Evolutionary conservation across 208 protist species (phyloP).

Genomic region (Acanthamoeba divionensis): DNA sequence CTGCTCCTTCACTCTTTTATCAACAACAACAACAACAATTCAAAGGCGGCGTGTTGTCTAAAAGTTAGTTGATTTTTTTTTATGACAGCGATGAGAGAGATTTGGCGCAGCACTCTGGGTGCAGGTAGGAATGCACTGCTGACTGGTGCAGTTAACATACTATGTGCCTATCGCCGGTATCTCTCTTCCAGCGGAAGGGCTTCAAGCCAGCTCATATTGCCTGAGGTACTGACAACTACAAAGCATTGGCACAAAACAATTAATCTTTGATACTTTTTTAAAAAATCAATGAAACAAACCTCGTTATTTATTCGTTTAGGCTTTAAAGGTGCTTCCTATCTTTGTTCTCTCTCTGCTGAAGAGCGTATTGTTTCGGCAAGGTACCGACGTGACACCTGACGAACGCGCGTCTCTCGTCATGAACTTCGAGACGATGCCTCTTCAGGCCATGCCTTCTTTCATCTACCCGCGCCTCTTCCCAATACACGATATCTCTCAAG

Average conservation of each 20-base stretch:
- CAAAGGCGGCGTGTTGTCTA: not conserved
- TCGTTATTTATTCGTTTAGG: too few species aligned
- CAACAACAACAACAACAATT: too few species aligned
- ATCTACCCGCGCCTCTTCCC: constrained; percentile 42
- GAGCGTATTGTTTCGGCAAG: not conserved
- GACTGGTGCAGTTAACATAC: constrained; percentile 8
- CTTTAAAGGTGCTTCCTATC: not conserved
- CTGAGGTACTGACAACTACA: constrained; percentile 18
- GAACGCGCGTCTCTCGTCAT: not conserved
- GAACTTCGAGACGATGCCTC: constrained; percentile 42
- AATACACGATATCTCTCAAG: not conserved
- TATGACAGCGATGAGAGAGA: not conserved
- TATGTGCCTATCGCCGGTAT: constrained; percentile 24
- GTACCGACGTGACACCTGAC: not conserved
- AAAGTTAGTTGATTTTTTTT: too few species aligned
- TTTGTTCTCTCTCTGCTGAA: not conserved
- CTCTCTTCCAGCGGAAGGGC: not conserved
- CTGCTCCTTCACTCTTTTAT: too few species aligned
- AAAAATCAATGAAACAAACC: too few species aligned
- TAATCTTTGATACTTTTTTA: too few species aligned
- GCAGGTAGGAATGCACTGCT: constrained; percentile 38
- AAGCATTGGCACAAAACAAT: too few species aligned
- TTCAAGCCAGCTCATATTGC: constrained; percentile 17
- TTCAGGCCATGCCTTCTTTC: not conserved
- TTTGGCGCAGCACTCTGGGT: not conserved